Conservation (phyloP, 2,329 filamentous ascomycete species). For the Sporothrix inflata region DNA sequence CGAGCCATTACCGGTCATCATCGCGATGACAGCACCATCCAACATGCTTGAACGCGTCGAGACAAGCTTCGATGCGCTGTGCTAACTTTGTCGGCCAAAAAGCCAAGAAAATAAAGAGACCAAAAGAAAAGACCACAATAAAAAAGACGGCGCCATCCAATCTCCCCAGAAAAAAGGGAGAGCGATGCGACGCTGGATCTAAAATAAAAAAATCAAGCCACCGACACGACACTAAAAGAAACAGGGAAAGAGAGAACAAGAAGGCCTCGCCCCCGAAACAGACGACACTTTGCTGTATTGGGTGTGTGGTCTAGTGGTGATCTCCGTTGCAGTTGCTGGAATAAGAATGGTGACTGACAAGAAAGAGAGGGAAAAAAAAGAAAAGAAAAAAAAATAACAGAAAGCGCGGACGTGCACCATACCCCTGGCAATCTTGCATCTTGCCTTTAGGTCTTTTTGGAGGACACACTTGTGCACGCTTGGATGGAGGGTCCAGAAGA, state of each 20-base stretch:
- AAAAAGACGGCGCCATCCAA: background rate
- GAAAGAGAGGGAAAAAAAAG: background rate
- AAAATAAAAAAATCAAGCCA: constrained; percentile 1
- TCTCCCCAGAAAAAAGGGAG: background rate
- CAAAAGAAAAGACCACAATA: background rate
- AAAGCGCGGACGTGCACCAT: background rate
- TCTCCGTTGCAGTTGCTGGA: background rate
- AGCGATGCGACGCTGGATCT: constrained; percentile 16
- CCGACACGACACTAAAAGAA: too few relatives aligned
- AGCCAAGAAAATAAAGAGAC: background rate
- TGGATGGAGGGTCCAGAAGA: background rate
- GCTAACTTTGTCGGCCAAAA: too few relatives aligned
- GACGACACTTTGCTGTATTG: background rate
- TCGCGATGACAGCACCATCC: background rate
- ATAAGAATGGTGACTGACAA: background rate
- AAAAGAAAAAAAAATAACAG: background rate
- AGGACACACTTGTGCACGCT: background rate
- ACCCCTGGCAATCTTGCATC: constrained; percentile 15
- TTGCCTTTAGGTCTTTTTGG: background rate
- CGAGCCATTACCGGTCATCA: background rate
- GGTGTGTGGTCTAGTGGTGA: background rate
- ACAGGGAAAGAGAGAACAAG: background rate
- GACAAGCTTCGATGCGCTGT: too few relatives aligned
- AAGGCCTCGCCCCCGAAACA: background rate
- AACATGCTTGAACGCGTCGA: background rate